phyloP scores from a whole-genome alignment of 495 filamentous ascomycete genomes.

The Extremus antarcticus region DNA sequence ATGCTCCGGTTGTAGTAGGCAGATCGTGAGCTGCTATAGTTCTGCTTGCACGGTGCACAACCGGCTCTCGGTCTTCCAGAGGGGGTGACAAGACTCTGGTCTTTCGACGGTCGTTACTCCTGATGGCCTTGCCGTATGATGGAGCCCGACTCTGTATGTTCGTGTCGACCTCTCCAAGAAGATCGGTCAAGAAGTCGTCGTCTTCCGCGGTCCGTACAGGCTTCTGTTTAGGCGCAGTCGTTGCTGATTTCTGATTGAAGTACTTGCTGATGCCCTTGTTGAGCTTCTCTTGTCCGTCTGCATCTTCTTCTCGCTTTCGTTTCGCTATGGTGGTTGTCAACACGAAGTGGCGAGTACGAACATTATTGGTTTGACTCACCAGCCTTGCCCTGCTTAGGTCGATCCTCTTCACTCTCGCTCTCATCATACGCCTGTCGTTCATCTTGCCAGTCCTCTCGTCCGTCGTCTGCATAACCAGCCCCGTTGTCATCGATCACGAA shows the following conservation, averaged over 20 bases:
- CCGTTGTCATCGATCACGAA: slow-evolving; percentile 64
- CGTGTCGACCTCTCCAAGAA: slow-evolving; percentile 81
- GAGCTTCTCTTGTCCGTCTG: slow-evolving; percentile 71
- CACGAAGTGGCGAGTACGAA: not conserved
- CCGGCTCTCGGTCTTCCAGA: slow-evolving; percentile 38
- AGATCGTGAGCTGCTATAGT: slow-evolving; percentile 10
- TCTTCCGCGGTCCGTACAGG: slow-evolving; percentile 64
- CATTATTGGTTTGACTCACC: slow-evolving; percentile 28
- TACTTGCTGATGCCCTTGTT: slow-evolving; percentile 89
- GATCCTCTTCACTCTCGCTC: slow-evolving; percentile 60
- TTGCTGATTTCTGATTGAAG: slow-evolving; percentile 63
- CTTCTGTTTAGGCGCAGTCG: slow-evolving; percentile 62
- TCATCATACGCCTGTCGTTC: slow-evolving; percentile 46
- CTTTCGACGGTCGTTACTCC: slow-evolving; percentile 64
- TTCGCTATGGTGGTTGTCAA: slow-evolving; percentile 44
- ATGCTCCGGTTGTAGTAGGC: slow-evolving; percentile 33
- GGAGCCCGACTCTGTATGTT: slow-evolving; percentile 41
- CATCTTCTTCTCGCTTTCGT: slow-evolving; percentile 80
- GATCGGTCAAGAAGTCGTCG: slow-evolving; percentile 68
- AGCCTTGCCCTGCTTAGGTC: slow-evolving; percentile 54
- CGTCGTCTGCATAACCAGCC: slow-evolving; percentile 76
- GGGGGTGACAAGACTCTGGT: slow-evolving; percentile 71
- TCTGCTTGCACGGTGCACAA: slow-evolving; percentile 30
- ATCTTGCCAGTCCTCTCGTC: slow-evolving; percentile 89
- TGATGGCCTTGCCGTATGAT: slow-evolving; percentile 44